Percentiles rank a stretch among this genome's conserved stretches.
Evolutionary conservation across 2,329 filamentous ascomycete genomes (phyloP).

Genomic region (Aspergillus bombycis): DNA sequence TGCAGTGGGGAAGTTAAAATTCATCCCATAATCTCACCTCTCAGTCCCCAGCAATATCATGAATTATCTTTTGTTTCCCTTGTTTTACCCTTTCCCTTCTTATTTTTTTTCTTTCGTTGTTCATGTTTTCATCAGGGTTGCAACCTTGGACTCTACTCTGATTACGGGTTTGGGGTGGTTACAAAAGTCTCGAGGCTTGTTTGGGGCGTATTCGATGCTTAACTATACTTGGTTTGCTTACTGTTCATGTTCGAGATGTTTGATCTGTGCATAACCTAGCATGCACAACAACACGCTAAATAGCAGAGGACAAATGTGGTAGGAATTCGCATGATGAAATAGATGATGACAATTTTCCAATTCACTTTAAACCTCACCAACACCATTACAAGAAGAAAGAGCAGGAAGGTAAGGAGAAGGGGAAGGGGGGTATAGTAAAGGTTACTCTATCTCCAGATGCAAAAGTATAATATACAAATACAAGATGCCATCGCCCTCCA

Average conservation of each 20-base stretch:
- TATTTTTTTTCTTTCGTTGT: conserved; percentile 17
- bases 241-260: conserved; percentile 16
- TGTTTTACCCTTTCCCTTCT: conserved; percentile 10
- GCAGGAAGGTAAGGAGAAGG: neutral
- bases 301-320: conserved; percentile 15
- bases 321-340: conserved; percentile 24
- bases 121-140: conserved; percentile 17
- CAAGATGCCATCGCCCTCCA: neutral
- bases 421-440: conserved; percentile 31
- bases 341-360: conserved; percentile 22
- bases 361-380: neutral
- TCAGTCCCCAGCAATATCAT: conserved; percentile 12
- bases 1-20: neutral
- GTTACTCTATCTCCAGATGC: conserved; percentile 24
- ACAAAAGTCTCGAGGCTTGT: conserved; percentile 25
- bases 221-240: conserved; percentile 18
- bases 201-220: conserved; percentile 24
- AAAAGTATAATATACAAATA: conserved; percentile 23
- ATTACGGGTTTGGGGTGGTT: conserved; percentile 21
- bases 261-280: conserved; percentile 13
- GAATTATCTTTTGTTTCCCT: conserved; percentile 17
- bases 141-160: conserved; percentile 13
- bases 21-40: neutral
- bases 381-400: neutral
- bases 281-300: conserved; percentile 15